Evolutionary conservation across 306 rosid species (phyloP), one percentile per base, ranked within the genome.

Genomic region (Cicer judaicum): DNA sequence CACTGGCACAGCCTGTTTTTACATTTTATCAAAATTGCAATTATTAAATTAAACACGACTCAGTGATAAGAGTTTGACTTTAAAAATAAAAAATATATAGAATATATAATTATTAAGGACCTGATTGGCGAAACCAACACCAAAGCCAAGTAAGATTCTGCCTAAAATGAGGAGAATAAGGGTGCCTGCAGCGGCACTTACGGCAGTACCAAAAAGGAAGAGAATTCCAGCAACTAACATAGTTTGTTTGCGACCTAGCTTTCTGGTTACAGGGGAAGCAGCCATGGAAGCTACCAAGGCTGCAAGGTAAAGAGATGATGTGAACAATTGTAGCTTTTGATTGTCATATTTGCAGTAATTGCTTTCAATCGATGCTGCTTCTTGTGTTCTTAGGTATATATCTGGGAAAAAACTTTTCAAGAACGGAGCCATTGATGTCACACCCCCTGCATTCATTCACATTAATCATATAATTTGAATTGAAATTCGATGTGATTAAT

Each of bases 321-420:
- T 93, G 86, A 93, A 93, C 59, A 88, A 7, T 46, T 90, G 97
- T 3, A 90, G 78, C 8, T 79, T 78, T 44, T 92, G 90, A 48
- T 89, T 92, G 50, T 92, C 91, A 70, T 90, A 90, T 68, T 90
- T 90, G 83, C 98, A 92, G 79, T 92, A 92, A 66, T 92, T 88
- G 66, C 89, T 90, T 0, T 82, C 56, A 0, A 0, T 5, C 1
- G 6, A 11, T 18, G 19, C 0, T 1, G 9, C 14, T 6, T 52
- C 10, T 10, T 21, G 81, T 2, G 55, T 85, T 11, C n/a, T 87
- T 13, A 1, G n/a, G 44, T 89, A 84, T 0, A 92, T 93, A 0
- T 16, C 80, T 0, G 96, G 98, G 75, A 92, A 92, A 67, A 92
- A 92, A 9, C 73, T 48, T 18, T 83, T 5, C 71, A 92, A 39